Base-by-base conservation (phyloP, 306 rosid species). In the Mimosa pudica region DNA sequence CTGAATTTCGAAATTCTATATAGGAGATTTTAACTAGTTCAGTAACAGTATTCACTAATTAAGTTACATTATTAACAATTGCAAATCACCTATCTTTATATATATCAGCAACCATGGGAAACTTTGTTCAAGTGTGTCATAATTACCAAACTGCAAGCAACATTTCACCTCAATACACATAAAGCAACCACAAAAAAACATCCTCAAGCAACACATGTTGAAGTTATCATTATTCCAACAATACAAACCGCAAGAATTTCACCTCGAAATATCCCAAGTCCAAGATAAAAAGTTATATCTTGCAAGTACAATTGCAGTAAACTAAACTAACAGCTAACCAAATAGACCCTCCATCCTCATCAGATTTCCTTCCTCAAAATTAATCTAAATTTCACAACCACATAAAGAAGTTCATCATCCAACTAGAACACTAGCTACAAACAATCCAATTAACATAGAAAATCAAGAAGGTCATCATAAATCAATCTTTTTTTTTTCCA, bases 281-380 rank as follows among this genome's bases (percentile, higher is more conserved):
- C 30, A 24, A 24, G 64, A 18, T 63, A 73, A 64, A 52, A 48
- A 33, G 74, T 46, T 47, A 20, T 36, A 38, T 7, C 72, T 41
- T 44, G 2, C n/a, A 74, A 12, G 71, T 41, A n/a, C 46, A 71
- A 45, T 18, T 48, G n/a, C 57, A 44, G 66, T 70, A 67, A 75
- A 81, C 66, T 55, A 55, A 38, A 81, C 11, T 30, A 17, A 4
- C 47, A 45, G 9, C 17, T 42, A 78, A 45, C 65, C 70, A 55
- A 78, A 18, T 44, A 32, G 36, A 52, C 57, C 45, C 24, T 45
- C 79, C 66, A 60, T 70, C 42, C 54, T 62, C 57, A n/a, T 75
- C 74, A 58, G 35, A 33, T 8, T n/a, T 58, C 44, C 3, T 62
- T 63, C 38, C 67, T 10, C 47, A 12, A 81, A 51, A 33, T 54